Base-by-base conservation (phyloP, 169 alveolate species). In the Plasmodium malariae region DNA sequence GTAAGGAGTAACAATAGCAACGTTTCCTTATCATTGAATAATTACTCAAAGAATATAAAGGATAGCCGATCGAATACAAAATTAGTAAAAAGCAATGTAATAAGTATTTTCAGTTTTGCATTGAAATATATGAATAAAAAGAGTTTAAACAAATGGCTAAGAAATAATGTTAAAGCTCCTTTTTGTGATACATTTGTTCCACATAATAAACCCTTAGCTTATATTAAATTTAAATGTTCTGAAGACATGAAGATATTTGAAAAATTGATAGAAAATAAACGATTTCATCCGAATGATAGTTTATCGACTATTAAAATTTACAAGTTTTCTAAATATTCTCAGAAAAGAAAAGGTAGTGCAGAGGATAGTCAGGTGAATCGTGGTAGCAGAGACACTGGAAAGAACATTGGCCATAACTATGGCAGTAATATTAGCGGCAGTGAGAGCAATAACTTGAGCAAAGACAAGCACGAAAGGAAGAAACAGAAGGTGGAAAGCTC, bases 71-170 rank as follows among this genome's bases (percentile, higher is more conserved):
- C 40, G 0, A 54, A 36, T 62, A 59, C 87, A 4, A 86, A 68
- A 70, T 70, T 70, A 54, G 49, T 70, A 21, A 45, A 30, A 28
- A 70, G 69, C 28, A 68, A 86, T 48, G 87, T 86, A 26, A 57
- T 86, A 48, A 86, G 92, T 49, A 86, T 86, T 86, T 86, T 86
- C 51, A 86, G 92, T 62, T 86, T 55, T 65, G n/a, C 92, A 9
- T 74, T 86, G 28, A 68, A 71, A 48, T 86, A 86, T 59, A 86
- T 86, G 92, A 70, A 86, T 17, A 70, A 86, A 37, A 86, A 86
- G 37, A 55, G 87, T 48, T 60, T 86, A 21, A 71, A 86, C 19
- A 86, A 86, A 71, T 86, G 92, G 92, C 40, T 86, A n/a, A 69
- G 63, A 62, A 62, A 26, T 37, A 86, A 86, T 86, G 57, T 86